Evolutionary conservation across 164 flowering plant species (phyloP), one percentile per base, ranked within the genome.

Genomic region (Annona cherimola): DNA sequence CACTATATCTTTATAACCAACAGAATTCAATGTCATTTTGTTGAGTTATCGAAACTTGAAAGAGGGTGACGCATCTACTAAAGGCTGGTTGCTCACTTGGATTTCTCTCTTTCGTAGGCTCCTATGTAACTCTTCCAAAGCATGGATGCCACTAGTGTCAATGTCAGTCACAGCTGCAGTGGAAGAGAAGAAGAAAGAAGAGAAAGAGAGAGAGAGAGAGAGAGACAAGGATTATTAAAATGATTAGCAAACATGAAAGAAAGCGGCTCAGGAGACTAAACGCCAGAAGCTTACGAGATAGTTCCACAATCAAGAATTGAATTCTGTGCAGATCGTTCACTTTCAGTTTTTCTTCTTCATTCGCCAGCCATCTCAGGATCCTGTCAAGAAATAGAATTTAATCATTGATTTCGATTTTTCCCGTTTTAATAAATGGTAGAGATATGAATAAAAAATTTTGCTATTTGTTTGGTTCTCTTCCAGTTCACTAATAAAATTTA

Each of bases 111-210:
- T 91, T 57, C 78, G 78, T 61, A 91, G 90, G 79, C 84, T 86
- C 64, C 75, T 80, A 76, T 80, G 63, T 67, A 93, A 69, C 67
- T 89, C 94, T 81, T 90, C 93, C 63, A 91, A 71, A 18, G 96
- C 91, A 73, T 88, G 92, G 74, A 91, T 90, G 26, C 96, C 97
- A 73, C 96, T 91, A 40, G 98, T 93, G 76, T 93, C 94, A 3
- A 91, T 89, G 81, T 93, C 95, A 20, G 90, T 89, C 41, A 93
- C 97, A 66, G 98, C 98, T 91, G 87, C 76, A 79, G 74, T 12
- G 45, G 44, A 19, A 43, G 75, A n/a, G 69, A 70, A 43, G 9
- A 7, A 1, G 4, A 2, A 66, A 5, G 19, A 66, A 71, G 63
- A 1, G 44, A 9, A 26, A 20, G 41, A 18, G 0, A 39, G 4